phyloP scores from a whole-genome alignment of 208 protist genomes.

The Balamuthia mandrillaris region DNA sequence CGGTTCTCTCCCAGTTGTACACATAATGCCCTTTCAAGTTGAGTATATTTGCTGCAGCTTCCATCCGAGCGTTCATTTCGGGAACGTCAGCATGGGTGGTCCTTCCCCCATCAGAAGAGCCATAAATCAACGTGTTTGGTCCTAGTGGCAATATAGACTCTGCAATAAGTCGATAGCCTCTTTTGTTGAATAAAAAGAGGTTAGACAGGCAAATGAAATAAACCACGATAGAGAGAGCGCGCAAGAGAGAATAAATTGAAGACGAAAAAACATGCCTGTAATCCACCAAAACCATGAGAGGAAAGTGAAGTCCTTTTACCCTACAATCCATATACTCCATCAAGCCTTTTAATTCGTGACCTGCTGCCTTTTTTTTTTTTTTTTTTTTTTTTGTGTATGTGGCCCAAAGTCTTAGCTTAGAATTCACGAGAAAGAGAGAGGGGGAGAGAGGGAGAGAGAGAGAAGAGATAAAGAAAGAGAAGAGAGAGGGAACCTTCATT shows the following conservation, averaged over 20 bases:
- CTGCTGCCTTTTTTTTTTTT: conserved; percentile 10
- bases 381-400: too few relatives aligned
- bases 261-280: not conserved
- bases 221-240: too few relatives aligned
- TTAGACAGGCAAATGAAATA: too few relatives aligned
- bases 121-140: conserved; percentile 2
- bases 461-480: too few relatives aligned
- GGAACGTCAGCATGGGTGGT: not conserved
- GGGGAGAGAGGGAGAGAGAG: too few relatives aligned
- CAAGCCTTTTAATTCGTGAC: conserved; percentile 21
- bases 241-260: not conserved
- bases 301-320: not conserved
- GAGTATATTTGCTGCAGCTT: not conserved
- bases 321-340: not conserved
- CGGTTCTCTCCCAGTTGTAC: not conserved
- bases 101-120: not conserved
- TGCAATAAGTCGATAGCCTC: conserved; percentile 21
- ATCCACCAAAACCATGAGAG: not conserved
- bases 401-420: too few relatives aligned
- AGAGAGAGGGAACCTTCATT: not conserved
- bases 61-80: conserved; percentile 4
- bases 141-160: conserved; percentile 6
- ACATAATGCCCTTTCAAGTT: conserved; percentile 8
- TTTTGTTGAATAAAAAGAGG: not conserved
- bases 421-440: too few relatives aligned